Evolutionary conservation across 768 basidiomycete genomes (phyloP), one percentile per base, ranked within the genome.

Genomic region (Boletus sp.): DNA sequence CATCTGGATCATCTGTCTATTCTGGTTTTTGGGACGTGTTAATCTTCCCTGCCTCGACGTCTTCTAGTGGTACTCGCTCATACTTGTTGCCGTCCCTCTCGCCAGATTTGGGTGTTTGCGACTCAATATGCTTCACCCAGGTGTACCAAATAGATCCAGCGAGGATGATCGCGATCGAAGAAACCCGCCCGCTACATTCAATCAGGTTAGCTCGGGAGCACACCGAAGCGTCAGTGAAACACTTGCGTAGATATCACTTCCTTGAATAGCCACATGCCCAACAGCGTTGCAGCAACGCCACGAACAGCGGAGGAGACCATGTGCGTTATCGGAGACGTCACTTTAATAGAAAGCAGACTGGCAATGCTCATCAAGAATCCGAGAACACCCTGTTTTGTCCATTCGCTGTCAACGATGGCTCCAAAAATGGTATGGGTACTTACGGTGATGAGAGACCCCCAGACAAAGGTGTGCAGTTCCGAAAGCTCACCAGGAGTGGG

Each of bases 281-380:
- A 78, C 45, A 95, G 69, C 5, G 93, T 92, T n/a, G 89, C 92
- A 1, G 93, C 86, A 29, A 98, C 95, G 17, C 96, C 94, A 52
- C 95, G 89, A 5, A 96, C 92, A 18, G 96, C 95, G 11, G 94
- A 94, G 4, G 93, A 95, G 29, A 97, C 78, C 95, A 98, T 98
- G 72, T 98, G 95, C 3, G 95, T 95, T 70, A 98, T 94, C 14
- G 95, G 95, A 1, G 94, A 96, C 8, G 95, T 98, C 59, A 98
- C 90, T 72, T 98, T 95, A 79, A 98, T 97, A 28, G 92, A 94
- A 32, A 98, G 80, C 58, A 95, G 76, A 60, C 91, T 92, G 10
- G 95, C 94, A 52, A 98, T 83, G 74, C 90, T 92, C 84, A 98
- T 97, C 64, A 95, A 75, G 81, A 97, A 98, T 10, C 95, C 95